Base-by-base conservation (phyloP, 768 basidiomycete genomes). In the Boletus pseudopeckii region DNA sequence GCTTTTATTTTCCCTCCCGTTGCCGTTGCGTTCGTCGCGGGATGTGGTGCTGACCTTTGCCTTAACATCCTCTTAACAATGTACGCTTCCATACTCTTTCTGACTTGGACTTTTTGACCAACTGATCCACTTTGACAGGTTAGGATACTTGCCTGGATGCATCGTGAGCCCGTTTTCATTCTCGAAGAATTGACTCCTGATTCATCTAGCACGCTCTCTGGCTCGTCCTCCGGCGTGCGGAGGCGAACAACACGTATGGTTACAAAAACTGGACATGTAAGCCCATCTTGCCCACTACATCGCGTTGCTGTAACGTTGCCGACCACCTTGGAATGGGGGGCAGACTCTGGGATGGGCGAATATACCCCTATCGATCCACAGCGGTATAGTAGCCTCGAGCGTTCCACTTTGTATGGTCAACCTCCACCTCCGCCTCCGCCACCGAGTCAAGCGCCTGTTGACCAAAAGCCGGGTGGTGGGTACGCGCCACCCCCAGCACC, bases 151-250 rank as follows among this genome's bases (percentile, higher is more conserved):
- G 24, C 88, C 90, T 1, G 88, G 82, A 9, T 75, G 75, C 54
- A 56, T 82, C 42, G 80, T 80, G 28, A 58, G 77, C 39, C 22
- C 26, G 20, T 24, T 9, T 54, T 24, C 13, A 15, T 2, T 22
- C 40, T 0, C 34, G 17, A 5, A 17, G 7, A 24, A 37, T 38
- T 34, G 32, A 54, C 14, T 30, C 22, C 45, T 22, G 22, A 30
- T 30, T 6, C 45, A 7, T 5, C 4, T 34, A 82, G 81, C 91
- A 93, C 63, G 90, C 90, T 1, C 86, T 91, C 71, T 93, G 88
- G 88, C 76, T 95, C 50, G 85, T 93, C 43, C 85, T 91, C 72
- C 85, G 77, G 79, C 86, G 86, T 74, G 81, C 88, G 74, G 78
- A 89, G 56, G 90, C 89, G 0, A 87, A 90, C 64, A 84, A 88